A percentile compares a stretch with the other conserved stretches of the same genome.
Conservation (phyloP, 345 rosid species). For the Eucalyptus viminalis region DNA sequence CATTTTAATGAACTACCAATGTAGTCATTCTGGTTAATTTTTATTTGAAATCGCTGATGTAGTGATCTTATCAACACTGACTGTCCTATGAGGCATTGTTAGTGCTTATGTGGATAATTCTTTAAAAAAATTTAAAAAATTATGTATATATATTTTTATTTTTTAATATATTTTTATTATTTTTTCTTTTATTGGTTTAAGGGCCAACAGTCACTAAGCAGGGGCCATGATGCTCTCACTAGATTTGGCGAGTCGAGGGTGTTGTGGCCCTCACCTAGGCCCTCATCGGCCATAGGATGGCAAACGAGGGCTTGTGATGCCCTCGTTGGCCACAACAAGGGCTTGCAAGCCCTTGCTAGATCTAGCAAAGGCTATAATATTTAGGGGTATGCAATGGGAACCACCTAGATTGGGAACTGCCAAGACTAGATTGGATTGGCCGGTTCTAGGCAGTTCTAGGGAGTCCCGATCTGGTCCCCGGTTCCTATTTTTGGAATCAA, state of each 20-base stretch:
- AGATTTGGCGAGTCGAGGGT: too few relatives aligned
- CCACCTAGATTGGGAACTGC: rapidly evolving
- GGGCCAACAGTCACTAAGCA: not conserved
- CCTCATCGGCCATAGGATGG: too few relatives aligned
- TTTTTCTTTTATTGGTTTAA: too few relatives aligned
- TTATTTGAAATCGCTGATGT: too few relatives aligned
- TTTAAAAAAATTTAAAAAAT: too few relatives aligned
- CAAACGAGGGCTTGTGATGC: not conserved
- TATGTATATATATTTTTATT: rapidly evolving
- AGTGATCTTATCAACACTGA: rapidly evolving
- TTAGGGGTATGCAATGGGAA: too few relatives aligned
- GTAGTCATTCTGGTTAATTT: not conserved
- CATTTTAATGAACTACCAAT: not conserved
- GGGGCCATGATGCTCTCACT: not conserved
- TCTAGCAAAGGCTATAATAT: too few relatives aligned
- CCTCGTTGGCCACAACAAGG: not conserved
- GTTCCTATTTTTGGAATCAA: too few relatives aligned
- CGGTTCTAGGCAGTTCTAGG: rapidly evolving
- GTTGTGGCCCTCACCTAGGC: not conserved
- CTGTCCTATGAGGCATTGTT: not conserved
- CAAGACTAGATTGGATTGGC: rapidly evolving
- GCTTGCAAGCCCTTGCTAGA: rapidly evolving
- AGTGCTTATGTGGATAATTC: rapidly evolving
- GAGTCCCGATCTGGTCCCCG: rapidly evolving
- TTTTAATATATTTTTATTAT: too few relatives aligned